phyloP scores from a whole-genome alignment of 345 rosid species.

The Rubroshorea leprosula region DNA sequence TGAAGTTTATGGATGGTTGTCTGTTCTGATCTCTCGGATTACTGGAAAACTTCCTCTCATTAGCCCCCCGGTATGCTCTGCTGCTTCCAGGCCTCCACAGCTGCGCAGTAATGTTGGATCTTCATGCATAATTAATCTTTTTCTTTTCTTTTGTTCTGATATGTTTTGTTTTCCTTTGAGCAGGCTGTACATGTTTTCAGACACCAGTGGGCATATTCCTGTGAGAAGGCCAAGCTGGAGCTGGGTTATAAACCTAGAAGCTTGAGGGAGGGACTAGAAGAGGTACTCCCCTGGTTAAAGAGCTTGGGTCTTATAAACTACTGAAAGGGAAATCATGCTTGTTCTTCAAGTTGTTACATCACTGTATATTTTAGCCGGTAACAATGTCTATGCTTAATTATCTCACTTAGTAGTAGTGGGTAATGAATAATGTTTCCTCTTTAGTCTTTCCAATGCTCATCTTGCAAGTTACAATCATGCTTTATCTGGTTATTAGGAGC shows the following conservation, averaged over 20 bases:
- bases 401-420: no score
- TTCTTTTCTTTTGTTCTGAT: not conserved
- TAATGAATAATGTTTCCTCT: no score
- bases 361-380: no score
- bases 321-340: conserved; percentile 20
- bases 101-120: no score
- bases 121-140: no score
- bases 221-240: conserved; percentile 75
- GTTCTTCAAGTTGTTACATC: not conserved
- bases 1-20: conserved; percentile 64
- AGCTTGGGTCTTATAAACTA: conserved; percentile 54
- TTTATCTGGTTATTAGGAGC: no score
- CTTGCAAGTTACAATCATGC: no score
- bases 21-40: conserved; percentile 50
- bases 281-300: conserved; percentile 80
- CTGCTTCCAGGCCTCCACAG: no score
- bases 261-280: conserved; percentile 73
- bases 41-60: conserved; percentile 84
- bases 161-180: conserved; percentile 14
- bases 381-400: no score
- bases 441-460: no score
- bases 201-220: conserved; percentile 87
- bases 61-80: conserved; percentile 73
- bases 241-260: conserved; percentile 73
- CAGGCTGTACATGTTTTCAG: conserved; percentile 68